Base-by-base conservation (phyloP, 1,139 yeast genomes). In the Pneumocystis oryctolagi region DNA sequence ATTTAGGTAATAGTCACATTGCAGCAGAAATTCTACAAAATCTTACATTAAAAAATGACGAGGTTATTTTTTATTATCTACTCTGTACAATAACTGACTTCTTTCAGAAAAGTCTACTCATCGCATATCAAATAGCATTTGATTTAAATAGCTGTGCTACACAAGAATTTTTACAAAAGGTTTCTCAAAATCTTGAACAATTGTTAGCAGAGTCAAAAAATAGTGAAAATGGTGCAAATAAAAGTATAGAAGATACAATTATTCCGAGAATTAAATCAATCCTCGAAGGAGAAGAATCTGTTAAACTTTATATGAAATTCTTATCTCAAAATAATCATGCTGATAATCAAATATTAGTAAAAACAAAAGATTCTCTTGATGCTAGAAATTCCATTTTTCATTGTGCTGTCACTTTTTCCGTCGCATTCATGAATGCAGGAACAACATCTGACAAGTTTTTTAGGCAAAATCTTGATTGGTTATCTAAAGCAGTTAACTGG, bases 401-500 rank as follows among this genome's bases (percentile, higher is more conserved):
- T 75, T 86, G 95, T 34, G 98, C 97, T 3, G 90, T 92, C 60
- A 89, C 97, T 58, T 90, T 92, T 74, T 85, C 95, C 63, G 92
- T 89, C 71, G 97, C 97, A 0, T 89, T 89, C 71, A 82, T 90
- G 83, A 96, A 90, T 74, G 90, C 95, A 39, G 98, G 98, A 66
- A 94, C 99, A 12, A 89, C 97, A 30, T 95, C 89, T 70, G 97
- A 92, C 73, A 84, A 92, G 1, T 92, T 92, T 71, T 87, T 92
- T 75, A 81, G 96, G 73, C 82, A 87, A 61, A 92, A 92, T 72
- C 79, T 90, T 69, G 97, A 92, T 71, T 94, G 97, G 97, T 79
- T 92, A 68, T 95, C 96, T 53, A 89, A 89, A 76, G 97, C 98
- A 14, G 85, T 94, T 62, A 90, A 90, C 75, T 92, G 99, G 99